phyloP scores from a whole-genome alignment of 148 eudicot species.

The Diospyros lotus region DNA sequence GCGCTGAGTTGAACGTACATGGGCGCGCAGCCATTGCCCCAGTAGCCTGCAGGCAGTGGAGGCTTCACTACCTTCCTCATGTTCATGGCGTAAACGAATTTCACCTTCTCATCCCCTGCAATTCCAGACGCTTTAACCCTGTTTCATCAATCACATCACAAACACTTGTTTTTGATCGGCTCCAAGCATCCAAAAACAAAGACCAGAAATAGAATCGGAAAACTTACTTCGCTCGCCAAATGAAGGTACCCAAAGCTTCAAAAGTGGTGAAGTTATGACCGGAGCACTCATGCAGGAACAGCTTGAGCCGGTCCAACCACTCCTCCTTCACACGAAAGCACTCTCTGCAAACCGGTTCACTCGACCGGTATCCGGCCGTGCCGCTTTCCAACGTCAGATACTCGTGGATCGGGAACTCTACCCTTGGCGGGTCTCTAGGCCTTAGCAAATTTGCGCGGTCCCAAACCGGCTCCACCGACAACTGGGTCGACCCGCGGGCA shows the following conservation, averaged over 20 bases:
- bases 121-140: constrained; percentile 54
- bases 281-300: constrained; percentile 33
- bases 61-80: constrained; percentile 51
- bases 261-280: constrained; percentile 59
- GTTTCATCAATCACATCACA: neutral
- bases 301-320: constrained; percentile 55
- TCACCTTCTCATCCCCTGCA: constrained; percentile 38
- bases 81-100: constrained; percentile 55
- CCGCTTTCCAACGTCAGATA: constrained; percentile 37
- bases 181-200: too few species aligned
- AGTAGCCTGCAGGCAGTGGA: constrained; percentile 56
- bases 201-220: too few species aligned
- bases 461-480: constrained; percentile 51
- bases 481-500: constrained; percentile 37
- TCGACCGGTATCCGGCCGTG: constrained; percentile 15
- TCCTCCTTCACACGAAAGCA: constrained; percentile 43
- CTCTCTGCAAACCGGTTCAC: constrained; percentile 34
- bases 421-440: constrained; percentile 45
- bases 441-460: constrained; percentile 46
- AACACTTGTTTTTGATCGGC: neutral
- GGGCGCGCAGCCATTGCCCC: constrained; percentile 71
- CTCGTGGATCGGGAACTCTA: constrained; percentile 47
- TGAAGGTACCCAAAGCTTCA: constrained; percentile 73
- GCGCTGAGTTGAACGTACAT: constrained; percentile 40
- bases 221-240: constrained; percentile 65